Percentiles rank a stretch among this genome's conserved stretches.
Evolutionary conservation across 1,284 basidiomycete genomes (phyloP).

Genomic region (Trametes hirsuta): DNA sequence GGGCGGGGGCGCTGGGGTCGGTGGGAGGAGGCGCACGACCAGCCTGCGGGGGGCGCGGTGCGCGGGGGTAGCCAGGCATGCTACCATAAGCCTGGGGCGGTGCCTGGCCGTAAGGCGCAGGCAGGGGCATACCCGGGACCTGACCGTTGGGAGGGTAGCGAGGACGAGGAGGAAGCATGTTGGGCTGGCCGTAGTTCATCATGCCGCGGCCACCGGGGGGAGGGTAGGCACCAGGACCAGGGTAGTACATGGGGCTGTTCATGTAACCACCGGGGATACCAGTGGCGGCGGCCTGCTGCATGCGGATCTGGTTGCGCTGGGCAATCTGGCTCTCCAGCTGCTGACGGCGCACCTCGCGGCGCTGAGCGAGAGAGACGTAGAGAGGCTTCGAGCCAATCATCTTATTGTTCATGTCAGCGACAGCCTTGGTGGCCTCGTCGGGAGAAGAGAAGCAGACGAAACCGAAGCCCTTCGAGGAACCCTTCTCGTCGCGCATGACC

Average conservation of each 20-base stretch:
- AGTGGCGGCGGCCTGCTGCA: conserved; percentile 90
- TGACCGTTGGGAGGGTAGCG: conserved; percentile 80
- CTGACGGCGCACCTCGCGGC: conserved; percentile 97
- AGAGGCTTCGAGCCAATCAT: conserved; percentile 99
- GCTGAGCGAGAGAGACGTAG: conserved; percentile 98
- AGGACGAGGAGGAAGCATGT: conserved; percentile 87
- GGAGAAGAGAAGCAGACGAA: conserved; percentile 99
- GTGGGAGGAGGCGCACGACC: conserved; percentile 52
- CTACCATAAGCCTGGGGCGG: conserved; percentile 71
- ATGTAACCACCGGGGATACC: conserved; percentile 85
- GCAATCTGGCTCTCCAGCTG: conserved; percentile 99
- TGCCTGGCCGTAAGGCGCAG: conserved; percentile 67
- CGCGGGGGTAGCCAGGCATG: conserved; percentile 66
- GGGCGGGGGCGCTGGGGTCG: conserved; percentile 58
- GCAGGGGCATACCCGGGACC: conserved; percentile 75
- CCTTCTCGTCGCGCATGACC: conserved; percentile 98
- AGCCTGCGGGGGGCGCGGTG: conserved; percentile 44
- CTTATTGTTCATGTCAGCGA: conserved; percentile 99
- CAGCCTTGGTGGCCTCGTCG: conserved; percentile 99
- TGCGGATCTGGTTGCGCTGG: conserved; percentile 93
- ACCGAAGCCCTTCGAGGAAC: conserved; percentile 93
- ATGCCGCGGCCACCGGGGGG: conserved; percentile 80
- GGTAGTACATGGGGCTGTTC: conserved; percentile 88
- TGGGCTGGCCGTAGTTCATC: conserved; percentile 82
- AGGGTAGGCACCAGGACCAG: conserved; percentile 80